Evolutionary conservation across 176 grass and related monocot genomes (phyloP), one percentile per base, ranked within the genome.

Genomic region (Oryza rufipogon): DNA sequence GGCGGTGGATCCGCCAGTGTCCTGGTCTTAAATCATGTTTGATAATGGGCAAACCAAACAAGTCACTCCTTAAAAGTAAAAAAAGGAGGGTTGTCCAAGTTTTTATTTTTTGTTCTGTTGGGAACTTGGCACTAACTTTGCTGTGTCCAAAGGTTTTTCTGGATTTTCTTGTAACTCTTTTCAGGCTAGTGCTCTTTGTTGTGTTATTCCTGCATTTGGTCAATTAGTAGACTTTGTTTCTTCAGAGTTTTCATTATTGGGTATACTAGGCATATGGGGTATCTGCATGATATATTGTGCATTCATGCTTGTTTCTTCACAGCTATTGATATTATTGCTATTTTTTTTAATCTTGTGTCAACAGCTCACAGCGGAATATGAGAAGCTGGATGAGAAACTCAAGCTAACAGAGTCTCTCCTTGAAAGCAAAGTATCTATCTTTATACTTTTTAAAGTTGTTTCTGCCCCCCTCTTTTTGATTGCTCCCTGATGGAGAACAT

Each of bases 351-450:
- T 90, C 22, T 81, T 85, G 3, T 52, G 22, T 33, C 89, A 68
- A 33, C 38, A 96, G 94, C 89, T 96, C 70, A 91, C 89, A 45
- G 87, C 90, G 49, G 86, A 96, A 78, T 88, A 81, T 39, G 80
- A 89, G 73, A 96, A 91, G 87, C 65, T 93, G 87, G 87, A 93
- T 76, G 94, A 89, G 48, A 96, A 93, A 75, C 89, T 93, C 30
- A 93, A 96, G 87, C 68, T 93, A 86, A 91, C 91, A 75, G 94
- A 96, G 56, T 81, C 86, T 66, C 91, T 96, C 79, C 81, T 93
- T 60, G 86, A 96, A 86, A 96, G 87, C 85, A 96, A 92, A 87
- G 93, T 95, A 95, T 70, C 20, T 71, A 49, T 60, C 54, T 28
- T 54, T 64, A 58, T 19, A 52, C 20, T 42, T 60, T 58, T 66